A percentile compares a stretch with the other conserved stretches of the same genome.
Conservation (phyloP, 164 flowering plant genomes). For the Malania oleifera region DNA sequence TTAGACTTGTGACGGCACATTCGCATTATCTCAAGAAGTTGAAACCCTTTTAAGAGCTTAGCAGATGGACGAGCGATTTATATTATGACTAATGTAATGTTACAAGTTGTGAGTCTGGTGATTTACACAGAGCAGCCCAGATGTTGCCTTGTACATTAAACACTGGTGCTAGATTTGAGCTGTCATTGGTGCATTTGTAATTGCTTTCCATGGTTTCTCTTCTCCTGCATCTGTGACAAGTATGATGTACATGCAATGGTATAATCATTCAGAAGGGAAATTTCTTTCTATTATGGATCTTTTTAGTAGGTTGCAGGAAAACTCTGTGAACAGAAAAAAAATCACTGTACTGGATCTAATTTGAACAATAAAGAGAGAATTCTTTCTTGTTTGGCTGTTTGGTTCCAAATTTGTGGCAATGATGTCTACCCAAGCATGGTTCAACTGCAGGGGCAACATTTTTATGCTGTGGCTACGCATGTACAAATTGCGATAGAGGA, state of each 20-base stretch:
- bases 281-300: too few relatives aligned
- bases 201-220: neutral
- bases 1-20: slow-evolving; percentile 2
- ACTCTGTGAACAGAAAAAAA: too few relatives aligned
- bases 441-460: too few relatives aligned
- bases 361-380: too few relatives aligned
- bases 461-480: too few relatives aligned
- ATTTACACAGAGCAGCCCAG: slow-evolving; percentile 12
- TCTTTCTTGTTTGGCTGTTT: too few relatives aligned
- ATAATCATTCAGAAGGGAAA: too few relatives aligned
- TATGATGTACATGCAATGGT: slow-evolving; percentile 11
- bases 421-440: too few relatives aligned
- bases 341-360: too few relatives aligned
- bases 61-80: neutral
- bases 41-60: slow-evolving; percentile 1
- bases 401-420: too few relatives aligned
- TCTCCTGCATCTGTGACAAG: neutral
- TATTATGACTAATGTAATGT: slow-evolving; percentile 1
- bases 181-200: neutral
- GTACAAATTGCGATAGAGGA: too few relatives aligned
- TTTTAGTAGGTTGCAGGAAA: too few relatives aligned
- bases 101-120: neutral
- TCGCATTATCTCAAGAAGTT: neutral
- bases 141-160: slow-evolving; percentile 21
- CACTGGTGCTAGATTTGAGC: slow-evolving; percentile 7